These are phyloP conservation scores for Aspergillus oerlinghausenensis DNA, from an alignment of 2,329 filamentous ascomycete species.

Conservation along the genomic window DNA sequence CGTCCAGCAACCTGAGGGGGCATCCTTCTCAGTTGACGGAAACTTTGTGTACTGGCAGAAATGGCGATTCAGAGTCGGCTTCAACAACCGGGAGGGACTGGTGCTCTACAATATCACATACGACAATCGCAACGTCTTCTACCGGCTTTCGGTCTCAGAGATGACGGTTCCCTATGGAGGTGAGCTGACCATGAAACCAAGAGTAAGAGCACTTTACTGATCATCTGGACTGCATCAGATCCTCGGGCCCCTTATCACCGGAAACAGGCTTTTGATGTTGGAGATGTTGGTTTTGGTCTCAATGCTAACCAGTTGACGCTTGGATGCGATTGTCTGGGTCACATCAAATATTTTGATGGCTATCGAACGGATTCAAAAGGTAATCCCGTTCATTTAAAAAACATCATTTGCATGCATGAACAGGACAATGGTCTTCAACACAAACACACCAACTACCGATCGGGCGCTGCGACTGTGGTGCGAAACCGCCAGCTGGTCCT, in stretches of 20 bases:
- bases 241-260: constrained; percentile 64
- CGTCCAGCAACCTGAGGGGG: constrained; percentile 61
- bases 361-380: constrained; percentile 58
- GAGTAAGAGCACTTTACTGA: neutral
- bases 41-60: constrained; percentile 62
- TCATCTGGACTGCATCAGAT: constrained; percentile 35
- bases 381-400: constrained; percentile 56
- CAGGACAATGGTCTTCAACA: constrained; percentile 65
- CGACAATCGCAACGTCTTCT: constrained; percentile 61
- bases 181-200: constrained; percentile 10
- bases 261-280: constrained; percentile 67
- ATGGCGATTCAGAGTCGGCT: constrained; percentile 58
- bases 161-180: constrained; percentile 54
- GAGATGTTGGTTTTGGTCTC: constrained; percentile 61
- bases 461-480: constrained; percentile 58
- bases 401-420: constrained; percentile 66
- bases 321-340: constrained; percentile 66
- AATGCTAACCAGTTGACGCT: constrained; percentile 67
- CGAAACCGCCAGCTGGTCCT: constrained; percentile 63
- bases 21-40: constrained; percentile 57
- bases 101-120: constrained; percentile 64
- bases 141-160: constrained; percentile 61
- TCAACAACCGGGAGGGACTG: constrained; percentile 62
- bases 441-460: constrained; percentile 70
- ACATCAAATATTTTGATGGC: constrained; percentile 63